These are phyloP conservation scores for Coniochaeta hoffmannii DNA, from an alignment of 2,329 filamentous ascomycete genomes.

Conservation along the genomic window DNA sequence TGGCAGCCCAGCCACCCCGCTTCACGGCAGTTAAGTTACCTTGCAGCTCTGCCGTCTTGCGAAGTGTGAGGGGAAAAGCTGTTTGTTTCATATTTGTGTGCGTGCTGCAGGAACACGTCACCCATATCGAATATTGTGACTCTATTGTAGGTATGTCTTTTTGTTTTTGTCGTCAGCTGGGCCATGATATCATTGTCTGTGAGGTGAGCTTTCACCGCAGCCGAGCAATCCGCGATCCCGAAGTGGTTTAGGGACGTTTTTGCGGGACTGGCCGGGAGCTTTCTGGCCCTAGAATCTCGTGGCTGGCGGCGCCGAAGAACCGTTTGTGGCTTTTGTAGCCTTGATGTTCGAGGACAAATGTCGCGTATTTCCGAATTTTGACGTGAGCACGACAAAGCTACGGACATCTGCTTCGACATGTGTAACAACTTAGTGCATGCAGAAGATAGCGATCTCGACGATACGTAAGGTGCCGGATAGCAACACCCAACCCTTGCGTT, in stretches of 20 bases:
- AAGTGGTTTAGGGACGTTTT: not conserved
- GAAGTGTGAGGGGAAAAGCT: not conserved
- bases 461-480: no score
- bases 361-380: no score
- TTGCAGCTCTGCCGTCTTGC: not conserved
- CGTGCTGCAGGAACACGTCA: slow-evolving; percentile 1
- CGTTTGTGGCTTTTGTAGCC: no score
- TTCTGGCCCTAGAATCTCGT: not conserved
- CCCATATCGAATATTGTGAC: not conserved
- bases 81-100: slow-evolving; percentile 1
- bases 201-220: not conserved
- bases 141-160: no score
- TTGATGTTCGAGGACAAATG: no score
- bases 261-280: no score
- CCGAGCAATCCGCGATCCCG: not conserved
- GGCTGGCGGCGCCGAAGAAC: no score
- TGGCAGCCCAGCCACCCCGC: not conserved
- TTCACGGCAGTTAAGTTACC: not conserved
- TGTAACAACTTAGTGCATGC: no score
- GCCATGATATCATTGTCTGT: not conserved
- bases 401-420: no score
- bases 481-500: no score
- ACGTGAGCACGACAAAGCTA: no score
- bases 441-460: no score
- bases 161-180: not conserved